Percentiles rank a stretch among this genome's conserved stretches.
Evolutionary conservation across 164 flowering plant genomes (phyloP).

Genomic region (Liquidambar formosana): DNA sequence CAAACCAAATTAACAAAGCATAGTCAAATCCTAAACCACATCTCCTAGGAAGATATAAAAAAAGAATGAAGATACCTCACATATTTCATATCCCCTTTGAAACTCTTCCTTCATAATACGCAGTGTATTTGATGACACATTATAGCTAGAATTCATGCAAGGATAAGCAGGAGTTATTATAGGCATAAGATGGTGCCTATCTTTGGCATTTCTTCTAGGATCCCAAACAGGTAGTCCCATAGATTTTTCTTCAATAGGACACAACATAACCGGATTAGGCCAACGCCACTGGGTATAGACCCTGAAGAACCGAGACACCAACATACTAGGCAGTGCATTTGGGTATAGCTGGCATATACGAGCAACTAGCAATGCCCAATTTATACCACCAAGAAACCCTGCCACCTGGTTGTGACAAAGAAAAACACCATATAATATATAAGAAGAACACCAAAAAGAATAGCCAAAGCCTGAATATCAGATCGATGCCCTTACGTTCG

Average conservation of each 20-base stretch:
- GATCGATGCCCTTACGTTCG: constrained; percentile 54
- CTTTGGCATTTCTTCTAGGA: constrained; percentile 72
- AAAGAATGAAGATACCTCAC: constrained; percentile 53
- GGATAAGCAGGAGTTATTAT: constrained; percentile 92
- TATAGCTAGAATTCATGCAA: constrained; percentile 94
- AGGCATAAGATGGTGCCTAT: constrained; percentile 74
- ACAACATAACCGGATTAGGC: constrained; percentile 69
- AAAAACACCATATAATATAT: constrained; percentile 34
- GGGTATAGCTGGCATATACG: constrained; percentile 62
- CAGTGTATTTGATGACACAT: constrained; percentile 81
- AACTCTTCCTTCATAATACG: constrained; percentile 81
- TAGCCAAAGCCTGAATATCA: not conserved
- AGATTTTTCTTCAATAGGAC: constrained; percentile 70
- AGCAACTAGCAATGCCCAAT: constrained; percentile 64
- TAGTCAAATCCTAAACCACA: too few species aligned
- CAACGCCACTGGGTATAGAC: constrained; percentile 63
- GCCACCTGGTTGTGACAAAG: constrained; percentile 45
- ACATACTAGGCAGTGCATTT: constrained; percentile 56
- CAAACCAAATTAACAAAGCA: not conserved
- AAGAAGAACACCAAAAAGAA: not conserved
- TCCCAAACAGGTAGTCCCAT: constrained; percentile 86
- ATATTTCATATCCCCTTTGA: constrained; percentile 69
- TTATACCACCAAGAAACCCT: constrained; percentile 66
- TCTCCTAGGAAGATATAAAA: too few species aligned
- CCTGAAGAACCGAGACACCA: constrained; percentile 60